A percentile compares a stretch with the other conserved stretches of the same genome.
These are phyloP conservation scores for Chrysanthemum makinoi DNA, from an alignment of 129 eudicot species.

Conservation along the genomic window DNA sequence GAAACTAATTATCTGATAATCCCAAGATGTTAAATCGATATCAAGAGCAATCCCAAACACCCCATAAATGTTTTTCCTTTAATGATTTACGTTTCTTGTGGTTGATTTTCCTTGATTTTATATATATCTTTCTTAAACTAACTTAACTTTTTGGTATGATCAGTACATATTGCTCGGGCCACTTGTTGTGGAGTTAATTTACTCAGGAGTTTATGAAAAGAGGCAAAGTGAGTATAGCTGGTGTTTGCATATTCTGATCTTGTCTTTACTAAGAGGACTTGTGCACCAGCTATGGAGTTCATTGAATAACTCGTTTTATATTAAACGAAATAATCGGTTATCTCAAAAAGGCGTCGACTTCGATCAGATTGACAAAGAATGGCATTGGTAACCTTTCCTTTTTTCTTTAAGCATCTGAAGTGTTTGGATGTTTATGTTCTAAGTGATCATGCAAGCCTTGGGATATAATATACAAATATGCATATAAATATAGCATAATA, in stretches of 20 bases:
- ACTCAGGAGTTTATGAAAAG: slow-evolving; percentile 41
- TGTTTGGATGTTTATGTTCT: too few species aligned
- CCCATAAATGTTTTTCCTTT: background rate
- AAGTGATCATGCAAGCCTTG: too few species aligned
- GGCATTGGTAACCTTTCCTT: slow-evolving; percentile 65
- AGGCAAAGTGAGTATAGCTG: slow-evolving; percentile 32
- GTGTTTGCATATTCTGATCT: slow-evolving; percentile 57
- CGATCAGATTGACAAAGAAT: slow-evolving; percentile 70
- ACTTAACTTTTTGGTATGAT: slow-evolving; percentile 17
- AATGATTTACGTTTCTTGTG: background rate
- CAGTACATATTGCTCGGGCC: slow-evolving; percentile 73
- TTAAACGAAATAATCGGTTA: slow-evolving; percentile 50
- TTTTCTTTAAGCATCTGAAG: background rate
- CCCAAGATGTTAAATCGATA: too few species aligned
- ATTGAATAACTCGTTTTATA: slow-evolving; percentile 40
- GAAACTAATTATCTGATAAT: too few species aligned
- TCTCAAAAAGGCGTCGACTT: slow-evolving; percentile 51
- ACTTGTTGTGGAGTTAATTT: slow-evolving; percentile 45
- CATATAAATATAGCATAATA: too few species aligned
- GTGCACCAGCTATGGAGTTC: slow-evolving; percentile 73
- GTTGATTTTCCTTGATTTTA: too few species aligned
- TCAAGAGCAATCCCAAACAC: too few species aligned
- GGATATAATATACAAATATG: too few species aligned
- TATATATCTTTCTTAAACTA: background rate
- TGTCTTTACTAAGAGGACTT: slow-evolving; percentile 55